These are phyloP conservation scores for Scenedesmus sp. DNA, from an alignment of 163 green algal genomes.

Conservation along the genomic window DNA sequence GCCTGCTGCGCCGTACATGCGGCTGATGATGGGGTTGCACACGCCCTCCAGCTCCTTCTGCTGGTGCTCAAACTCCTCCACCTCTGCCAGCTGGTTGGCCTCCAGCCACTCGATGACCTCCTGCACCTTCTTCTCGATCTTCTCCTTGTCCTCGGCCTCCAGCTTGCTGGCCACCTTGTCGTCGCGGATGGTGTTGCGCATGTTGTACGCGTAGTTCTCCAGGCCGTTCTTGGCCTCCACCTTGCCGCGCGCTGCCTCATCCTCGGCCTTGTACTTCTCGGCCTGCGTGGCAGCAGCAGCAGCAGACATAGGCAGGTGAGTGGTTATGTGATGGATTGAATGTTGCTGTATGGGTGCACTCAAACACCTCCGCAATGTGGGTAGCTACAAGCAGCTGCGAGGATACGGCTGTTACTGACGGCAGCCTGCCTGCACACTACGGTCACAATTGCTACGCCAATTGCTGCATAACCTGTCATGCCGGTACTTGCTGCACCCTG, in stretches of 20 bases:
- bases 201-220: slow-evolving; percentile 99
- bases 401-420: background rate
- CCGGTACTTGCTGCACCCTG: background rate
- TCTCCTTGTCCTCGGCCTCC: slow-evolving; percentile 90
- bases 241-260: slow-evolving; percentile 74
- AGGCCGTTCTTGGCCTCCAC: slow-evolving; percentile 95
- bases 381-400: too few species aligned
- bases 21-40: slow-evolving; percentile 95
- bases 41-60: slow-evolving; percentile 94
- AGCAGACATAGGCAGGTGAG: background rate
- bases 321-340: too few species aligned
- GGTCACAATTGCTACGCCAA: background rate
- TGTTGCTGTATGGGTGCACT: too few species aligned
- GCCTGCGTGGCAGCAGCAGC: slow-evolving; percentile 37
- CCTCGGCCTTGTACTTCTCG: slow-evolving; percentile 91
- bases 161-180: slow-evolving; percentile 88
- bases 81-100: slow-evolving; percentile 90
- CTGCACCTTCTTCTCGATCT: slow-evolving; percentile 92
- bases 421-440: background rate
- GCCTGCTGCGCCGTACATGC: slow-evolving; percentile 77
- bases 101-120: slow-evolving; percentile 82
- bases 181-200: slow-evolving; percentile 96
- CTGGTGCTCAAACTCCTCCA: slow-evolving; percentile 96
- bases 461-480: background rate
- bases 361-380: too few species aligned